Percentiles rank a stretch among this genome's conserved stretches.
These are phyloP conservation scores for Colletotrichum musae DNA, from an alignment of 2,329 filamentous ascomycete species.

Conservation along the genomic window DNA sequence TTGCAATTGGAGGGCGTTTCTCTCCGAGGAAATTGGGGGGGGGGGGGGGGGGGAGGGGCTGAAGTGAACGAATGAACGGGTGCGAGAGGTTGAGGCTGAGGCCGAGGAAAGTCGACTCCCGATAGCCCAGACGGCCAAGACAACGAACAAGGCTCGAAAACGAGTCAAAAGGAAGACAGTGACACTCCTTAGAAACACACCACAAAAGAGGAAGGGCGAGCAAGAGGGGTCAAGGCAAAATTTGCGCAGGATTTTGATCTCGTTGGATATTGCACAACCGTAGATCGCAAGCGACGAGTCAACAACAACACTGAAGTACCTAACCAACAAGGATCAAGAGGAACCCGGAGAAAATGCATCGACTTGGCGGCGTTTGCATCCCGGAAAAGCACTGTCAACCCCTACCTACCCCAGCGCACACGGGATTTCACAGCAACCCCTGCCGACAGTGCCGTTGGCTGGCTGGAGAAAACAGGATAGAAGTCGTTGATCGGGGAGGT, in stretches of 20 bases:
- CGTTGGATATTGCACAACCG: slow-evolving; percentile 30
- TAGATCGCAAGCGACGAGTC: neutral
- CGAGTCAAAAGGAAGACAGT: neutral
- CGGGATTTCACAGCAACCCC: slow-evolving; percentile 15
- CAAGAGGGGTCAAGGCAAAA: neutral
- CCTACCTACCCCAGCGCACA: slow-evolving; percentile 6
- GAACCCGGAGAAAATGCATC: neutral
- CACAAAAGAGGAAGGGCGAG: slow-evolving; percentile 10
- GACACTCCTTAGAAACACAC: neutral
- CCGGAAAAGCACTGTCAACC: slow-evolving; percentile 3
- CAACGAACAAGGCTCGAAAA: neutral
- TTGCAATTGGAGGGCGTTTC: too few relatives aligned
- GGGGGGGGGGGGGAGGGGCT: too few relatives aligned
- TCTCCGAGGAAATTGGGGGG: too few relatives aligned
- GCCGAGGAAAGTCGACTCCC: neutral
- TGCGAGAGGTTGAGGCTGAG: too few relatives aligned
- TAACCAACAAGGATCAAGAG: slow-evolving; percentile 2
- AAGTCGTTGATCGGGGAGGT: neutral
- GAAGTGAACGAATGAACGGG: too few relatives aligned
- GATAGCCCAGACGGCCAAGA: neutral
- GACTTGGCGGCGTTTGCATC: slow-evolving; percentile 1
- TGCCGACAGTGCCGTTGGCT: slow-evolving; percentile 25
- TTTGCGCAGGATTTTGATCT: slow-evolving; percentile 18
- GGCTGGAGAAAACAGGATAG: slow-evolving; percentile 14
- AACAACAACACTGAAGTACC: slow-evolving; percentile 5